phyloP scores from a whole-genome alignment of 2,329 filamentous ascomycete species.

The Cryphonectria nitschkei region DNA sequence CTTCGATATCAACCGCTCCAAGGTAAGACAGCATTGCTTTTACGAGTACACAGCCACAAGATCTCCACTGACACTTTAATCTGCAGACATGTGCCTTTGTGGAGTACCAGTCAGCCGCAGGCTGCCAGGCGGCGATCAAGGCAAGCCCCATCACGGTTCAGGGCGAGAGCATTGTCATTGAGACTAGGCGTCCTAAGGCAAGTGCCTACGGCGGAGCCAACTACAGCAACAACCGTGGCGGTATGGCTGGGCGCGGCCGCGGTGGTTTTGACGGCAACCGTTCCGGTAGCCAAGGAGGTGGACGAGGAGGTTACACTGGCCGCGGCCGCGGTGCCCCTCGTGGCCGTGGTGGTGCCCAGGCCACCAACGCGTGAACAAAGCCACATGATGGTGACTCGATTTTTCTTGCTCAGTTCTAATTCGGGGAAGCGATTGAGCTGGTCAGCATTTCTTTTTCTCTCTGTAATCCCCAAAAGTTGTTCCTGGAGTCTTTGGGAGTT shows the following conservation, averaged over 20 bases:
- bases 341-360: constrained; percentile 62
- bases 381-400: constrained; percentile 14
- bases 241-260: constrained; percentile 65
- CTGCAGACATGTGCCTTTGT: constrained; percentile 92
- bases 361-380: constrained; percentile 52
- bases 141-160: constrained; percentile 87
- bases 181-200: constrained; percentile 82
- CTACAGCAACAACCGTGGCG: constrained; percentile 65
- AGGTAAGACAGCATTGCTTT: constrained; percentile 61
- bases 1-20: constrained; percentile 79
- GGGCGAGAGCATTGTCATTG: constrained; percentile 81
- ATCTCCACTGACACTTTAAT: constrained; percentile 34
- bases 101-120: constrained; percentile 81
- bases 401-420: constrained; percentile 8
- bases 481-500: constrained; percentile 30
- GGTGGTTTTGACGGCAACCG: constrained; percentile 66
- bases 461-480: constrained; percentile 24
- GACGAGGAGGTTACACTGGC: constrained; percentile 71
- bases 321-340: constrained; percentile 64
- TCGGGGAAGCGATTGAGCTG: constrained; percentile 12
- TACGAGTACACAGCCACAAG: not conserved
- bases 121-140: constrained; percentile 79
- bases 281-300: constrained; percentile 60
- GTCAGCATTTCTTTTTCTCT: constrained; percentile 13
- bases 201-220: constrained; percentile 72